Percentiles rank a stretch among this genome's conserved stretches.
phyloP scores from a whole-genome alignment of 176 grass and related monocot genomes.

The Neostapfia colusana region DNA sequence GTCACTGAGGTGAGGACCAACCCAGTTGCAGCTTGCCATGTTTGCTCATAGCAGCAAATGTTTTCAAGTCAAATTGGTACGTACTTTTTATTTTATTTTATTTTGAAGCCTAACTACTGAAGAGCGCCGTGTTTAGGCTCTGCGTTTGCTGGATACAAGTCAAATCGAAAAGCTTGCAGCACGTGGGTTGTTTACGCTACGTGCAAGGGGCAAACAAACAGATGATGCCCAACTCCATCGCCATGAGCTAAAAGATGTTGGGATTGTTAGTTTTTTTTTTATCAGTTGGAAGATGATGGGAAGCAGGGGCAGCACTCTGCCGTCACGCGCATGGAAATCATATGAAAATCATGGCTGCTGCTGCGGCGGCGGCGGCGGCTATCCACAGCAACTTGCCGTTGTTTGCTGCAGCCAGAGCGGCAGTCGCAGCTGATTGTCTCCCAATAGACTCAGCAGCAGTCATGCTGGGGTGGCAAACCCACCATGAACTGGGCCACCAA shows the following conservation, averaged over 20 bases:
- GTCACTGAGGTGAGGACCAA: background rate
- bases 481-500: slow-evolving; percentile 8
- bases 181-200: slow-evolving; percentile 7
- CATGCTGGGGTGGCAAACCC: background rate
- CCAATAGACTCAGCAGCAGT: background rate
- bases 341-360: background rate
- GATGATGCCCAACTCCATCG: slow-evolving; percentile 1
- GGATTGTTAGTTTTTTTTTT: background rate
- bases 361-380: no score
- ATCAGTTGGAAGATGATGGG: background rate
- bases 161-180: background rate
- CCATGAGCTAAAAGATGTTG: background rate
- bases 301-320: background rate
- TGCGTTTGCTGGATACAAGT: background rate
- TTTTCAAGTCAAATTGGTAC: no score
- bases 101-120: no score
- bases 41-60: background rate
- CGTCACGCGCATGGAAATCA: slow-evolving; percentile 7
- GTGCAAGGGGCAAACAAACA: background rate
- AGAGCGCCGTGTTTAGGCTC: background rate
- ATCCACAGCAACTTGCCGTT: background rate
- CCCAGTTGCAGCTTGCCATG: background rate
- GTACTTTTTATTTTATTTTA: no score
- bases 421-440: background rate
- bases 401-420: background rate